Evolutionary conservation across 2,329 filamentous ascomycete genomes (phyloP).

Genomic region (Dactylellina haptotyla): DNA sequence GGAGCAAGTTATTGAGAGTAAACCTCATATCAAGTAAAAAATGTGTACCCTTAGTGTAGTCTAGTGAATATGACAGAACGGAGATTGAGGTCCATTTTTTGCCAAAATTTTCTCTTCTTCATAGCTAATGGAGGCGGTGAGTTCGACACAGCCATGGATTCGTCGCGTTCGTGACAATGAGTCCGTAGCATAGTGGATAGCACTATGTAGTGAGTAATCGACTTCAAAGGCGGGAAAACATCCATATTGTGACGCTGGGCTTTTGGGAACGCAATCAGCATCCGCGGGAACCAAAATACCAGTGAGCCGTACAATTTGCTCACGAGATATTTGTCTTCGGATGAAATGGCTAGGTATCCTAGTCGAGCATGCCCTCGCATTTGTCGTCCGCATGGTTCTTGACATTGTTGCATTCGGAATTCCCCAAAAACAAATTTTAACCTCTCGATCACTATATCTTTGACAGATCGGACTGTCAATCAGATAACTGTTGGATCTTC

Average conservation of each 20-base stretch:
- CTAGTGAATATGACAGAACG: no score
- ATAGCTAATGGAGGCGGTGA: background rate
- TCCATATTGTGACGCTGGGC: background rate
- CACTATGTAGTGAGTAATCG: background rate
- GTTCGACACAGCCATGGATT: background rate
- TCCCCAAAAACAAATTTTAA: background rate
- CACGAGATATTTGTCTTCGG: conserved; percentile 14
- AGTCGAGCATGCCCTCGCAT: background rate
- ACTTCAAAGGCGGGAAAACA: background rate
- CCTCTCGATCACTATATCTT: background rate
- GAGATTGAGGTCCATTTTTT: no score
- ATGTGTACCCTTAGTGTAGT: no score
- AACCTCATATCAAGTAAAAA: no score
- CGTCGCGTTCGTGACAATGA: background rate
- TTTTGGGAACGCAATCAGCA: background rate
- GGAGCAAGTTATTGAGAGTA: no score
- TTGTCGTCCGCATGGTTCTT: background rate
- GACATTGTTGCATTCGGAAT: background rate
- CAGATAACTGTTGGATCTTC: background rate
- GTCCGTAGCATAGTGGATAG: background rate
- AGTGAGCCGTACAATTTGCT: conserved; percentile 10
- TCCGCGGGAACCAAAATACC: background rate
- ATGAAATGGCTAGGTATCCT: conserved; percentile 2
- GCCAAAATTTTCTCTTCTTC: no score
- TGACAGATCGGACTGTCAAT: background rate